Conservation (phyloP, 768 basidiomycete species). For the Lyophyllum decastes region DNA sequence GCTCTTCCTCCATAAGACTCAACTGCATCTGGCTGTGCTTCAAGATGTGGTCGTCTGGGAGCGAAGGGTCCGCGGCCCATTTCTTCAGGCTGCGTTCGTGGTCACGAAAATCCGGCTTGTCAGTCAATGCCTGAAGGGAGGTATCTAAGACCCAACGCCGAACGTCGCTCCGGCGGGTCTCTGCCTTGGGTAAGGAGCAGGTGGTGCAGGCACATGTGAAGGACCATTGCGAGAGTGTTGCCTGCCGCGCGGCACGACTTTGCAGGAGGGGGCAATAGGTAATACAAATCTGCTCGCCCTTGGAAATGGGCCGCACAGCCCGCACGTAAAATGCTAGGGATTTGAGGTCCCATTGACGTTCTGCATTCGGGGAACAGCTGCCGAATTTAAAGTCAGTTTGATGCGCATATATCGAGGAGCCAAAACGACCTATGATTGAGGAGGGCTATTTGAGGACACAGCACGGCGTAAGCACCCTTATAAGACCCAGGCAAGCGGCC, state of each 20-base stretch:
- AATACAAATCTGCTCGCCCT: constrained; percentile 19
- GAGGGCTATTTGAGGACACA: constrained; percentile 6
- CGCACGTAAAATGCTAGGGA: constrained; percentile 4
- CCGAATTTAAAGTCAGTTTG: not conserved
- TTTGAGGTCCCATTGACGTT: constrained; percentile 10
- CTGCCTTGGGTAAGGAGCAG: constrained; percentile 13
- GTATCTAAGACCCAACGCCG: constrained; percentile 10
- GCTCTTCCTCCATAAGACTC: constrained; percentile 18
- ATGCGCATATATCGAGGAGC: not conserved
- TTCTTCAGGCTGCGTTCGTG: constrained; percentile 10
- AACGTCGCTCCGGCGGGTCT: constrained; percentile 17
- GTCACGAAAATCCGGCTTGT: not conserved
- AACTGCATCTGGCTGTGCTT: constrained; percentile 5
- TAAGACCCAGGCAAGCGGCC: constrained; percentile 16
- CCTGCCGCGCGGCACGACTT: constrained; percentile 11
- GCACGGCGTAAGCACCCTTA: not conserved
- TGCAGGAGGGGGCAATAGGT: constrained; percentile 7
- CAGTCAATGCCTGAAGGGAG: not conserved
- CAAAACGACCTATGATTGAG: constrained; percentile 18
- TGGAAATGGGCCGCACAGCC: constrained; percentile 17
- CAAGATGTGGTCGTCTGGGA: constrained; percentile 13
- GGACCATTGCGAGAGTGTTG: constrained; percentile 6
- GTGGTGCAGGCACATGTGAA: constrained; percentile 19
- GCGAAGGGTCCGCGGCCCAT: constrained; percentile 12
- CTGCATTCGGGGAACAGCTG: constrained; percentile 19